Conservation (phyloP, 129 eudicot species). For the Flaveria trinervia region DNA sequence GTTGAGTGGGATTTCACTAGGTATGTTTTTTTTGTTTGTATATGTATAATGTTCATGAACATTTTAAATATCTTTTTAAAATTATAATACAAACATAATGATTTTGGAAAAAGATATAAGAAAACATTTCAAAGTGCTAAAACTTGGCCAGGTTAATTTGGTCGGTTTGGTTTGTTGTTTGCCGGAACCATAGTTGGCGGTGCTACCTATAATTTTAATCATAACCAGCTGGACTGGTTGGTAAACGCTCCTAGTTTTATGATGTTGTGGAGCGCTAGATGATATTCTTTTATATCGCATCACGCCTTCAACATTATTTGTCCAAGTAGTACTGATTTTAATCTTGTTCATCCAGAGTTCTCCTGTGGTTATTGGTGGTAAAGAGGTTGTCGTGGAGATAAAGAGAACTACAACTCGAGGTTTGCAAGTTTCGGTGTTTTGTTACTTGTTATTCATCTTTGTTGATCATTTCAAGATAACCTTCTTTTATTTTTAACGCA, state of each 20-base stretch:
- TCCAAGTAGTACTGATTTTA: constrained; percentile 10
- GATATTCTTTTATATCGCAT: neutral
- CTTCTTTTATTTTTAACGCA: neutral
- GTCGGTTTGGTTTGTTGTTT: neutral
- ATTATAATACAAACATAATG: neutral
- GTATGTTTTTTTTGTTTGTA: neutral
- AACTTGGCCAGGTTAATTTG: neutral
- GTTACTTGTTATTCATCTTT: too few species aligned
- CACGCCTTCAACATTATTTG: neutral
- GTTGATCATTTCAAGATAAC: neutral
- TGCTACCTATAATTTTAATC: neutral
- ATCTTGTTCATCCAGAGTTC: constrained; percentile 41
- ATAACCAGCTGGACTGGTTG: neutral
- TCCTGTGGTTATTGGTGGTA: constrained; percentile 54
- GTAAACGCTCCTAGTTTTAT: neutral
- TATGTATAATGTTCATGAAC: neutral
- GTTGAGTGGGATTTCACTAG: too few species aligned
- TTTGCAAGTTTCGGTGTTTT: constrained; percentile 17
- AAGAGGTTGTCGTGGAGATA: constrained; percentile 53
- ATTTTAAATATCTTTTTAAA: neutral
- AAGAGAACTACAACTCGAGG: constrained; percentile 71
- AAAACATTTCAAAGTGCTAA: neutral
- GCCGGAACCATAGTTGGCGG: neutral
- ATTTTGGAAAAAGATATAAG: neutral
- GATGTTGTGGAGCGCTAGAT: neutral